phyloP scores from a whole-genome alignment of 2,329 filamentous ascomycete genomes.

The Fusarium armeniacum region DNA sequence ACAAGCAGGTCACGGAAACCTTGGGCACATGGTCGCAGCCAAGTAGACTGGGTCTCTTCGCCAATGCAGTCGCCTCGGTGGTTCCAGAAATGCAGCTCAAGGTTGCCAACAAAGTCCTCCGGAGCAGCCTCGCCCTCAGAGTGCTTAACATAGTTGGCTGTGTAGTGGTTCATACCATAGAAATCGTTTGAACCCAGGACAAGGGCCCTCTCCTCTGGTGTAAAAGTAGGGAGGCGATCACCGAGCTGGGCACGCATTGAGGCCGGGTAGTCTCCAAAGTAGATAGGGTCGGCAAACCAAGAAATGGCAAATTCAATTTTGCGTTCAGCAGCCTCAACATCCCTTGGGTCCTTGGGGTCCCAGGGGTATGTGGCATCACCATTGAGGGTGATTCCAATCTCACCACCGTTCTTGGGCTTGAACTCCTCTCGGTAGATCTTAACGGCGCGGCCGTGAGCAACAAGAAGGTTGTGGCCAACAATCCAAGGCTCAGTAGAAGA shows the following conservation, averaged over 20 bases:
- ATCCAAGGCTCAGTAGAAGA: conserved; percentile 84
- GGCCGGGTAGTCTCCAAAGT: conserved; percentile 85
- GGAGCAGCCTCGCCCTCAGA: conserved; percentile 70
- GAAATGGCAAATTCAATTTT: conserved; percentile 90
- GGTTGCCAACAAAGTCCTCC: conserved; percentile 80
- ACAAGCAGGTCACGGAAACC: conserved; percentile 83
- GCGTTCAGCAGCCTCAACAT: conserved; percentile 81
- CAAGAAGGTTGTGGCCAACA: conserved; percentile 82
- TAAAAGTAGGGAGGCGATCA: conserved; percentile 80
- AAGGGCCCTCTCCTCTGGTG: conserved; percentile 77
- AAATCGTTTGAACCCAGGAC: conserved; percentile 91
- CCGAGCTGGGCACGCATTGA: conserved; percentile 88
- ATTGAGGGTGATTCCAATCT: conserved; percentile 91
- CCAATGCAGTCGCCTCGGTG: conserved; percentile 82
- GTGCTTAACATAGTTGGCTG: conserved; percentile 87
- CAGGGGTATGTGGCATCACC: conserved; percentile 87
- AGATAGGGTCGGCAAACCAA: conserved; percentile 91
- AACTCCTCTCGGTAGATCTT: conserved; percentile 88
- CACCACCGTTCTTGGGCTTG: conserved; percentile 77
- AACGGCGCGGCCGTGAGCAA: conserved; percentile 85
- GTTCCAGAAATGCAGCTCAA: conserved; percentile 79
- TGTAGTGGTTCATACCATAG: conserved; percentile 96
- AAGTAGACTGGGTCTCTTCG: conserved; percentile 83
- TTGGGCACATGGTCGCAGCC: conserved; percentile 81
- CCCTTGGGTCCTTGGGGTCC: conserved; percentile 80